Conservation (phyloP, 805 yeast species). For the Wilhelminamyces savonicus region DNA sequence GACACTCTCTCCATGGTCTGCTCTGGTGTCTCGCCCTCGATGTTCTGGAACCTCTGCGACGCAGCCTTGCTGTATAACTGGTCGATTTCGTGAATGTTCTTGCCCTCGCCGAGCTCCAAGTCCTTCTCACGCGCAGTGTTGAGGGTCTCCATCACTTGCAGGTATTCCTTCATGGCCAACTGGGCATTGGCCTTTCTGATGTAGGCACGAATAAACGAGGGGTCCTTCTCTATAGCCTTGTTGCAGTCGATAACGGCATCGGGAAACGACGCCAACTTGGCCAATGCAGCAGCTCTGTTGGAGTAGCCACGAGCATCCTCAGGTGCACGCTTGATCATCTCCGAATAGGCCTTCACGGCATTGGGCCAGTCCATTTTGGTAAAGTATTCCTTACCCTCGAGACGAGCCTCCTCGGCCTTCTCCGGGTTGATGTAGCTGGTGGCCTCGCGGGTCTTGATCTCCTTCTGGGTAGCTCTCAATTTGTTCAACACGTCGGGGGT, state of each 20-base stretch:
- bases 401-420: conserved; percentile 92
- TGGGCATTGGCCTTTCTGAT: conserved; percentile 95
- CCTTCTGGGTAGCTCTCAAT: conserved; percentile 82
- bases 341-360: conserved; percentile 91
- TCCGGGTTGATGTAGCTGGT: conserved; percentile 80
- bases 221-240: conserved; percentile 81
- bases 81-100: conserved; percentile 70
- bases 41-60: conserved; percentile 71
- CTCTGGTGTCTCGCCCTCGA: conserved; percentile 88
- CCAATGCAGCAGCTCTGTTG: conserved; percentile 95
- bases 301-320: conserved; percentile 94
- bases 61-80: conserved; percentile 72
- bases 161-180: conserved; percentile 82
- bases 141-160: conserved; percentile 75
- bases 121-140: conserved; percentile 75
- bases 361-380: conserved; percentile 93
- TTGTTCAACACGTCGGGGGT: conserved; percentile 88
- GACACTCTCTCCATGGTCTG: conserved; percentile 87
- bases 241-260: conserved; percentile 94
- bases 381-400: conserved; percentile 85
- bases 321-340: conserved; percentile 96
- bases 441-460: conserved; percentile 71
- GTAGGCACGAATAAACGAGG: conserved; percentile 86
- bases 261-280: conserved; percentile 94
- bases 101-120: conserved; percentile 48